phyloP scores from a whole-genome alignment of 163 green algal genomes.

The Prototheca wickerhamii region DNA sequence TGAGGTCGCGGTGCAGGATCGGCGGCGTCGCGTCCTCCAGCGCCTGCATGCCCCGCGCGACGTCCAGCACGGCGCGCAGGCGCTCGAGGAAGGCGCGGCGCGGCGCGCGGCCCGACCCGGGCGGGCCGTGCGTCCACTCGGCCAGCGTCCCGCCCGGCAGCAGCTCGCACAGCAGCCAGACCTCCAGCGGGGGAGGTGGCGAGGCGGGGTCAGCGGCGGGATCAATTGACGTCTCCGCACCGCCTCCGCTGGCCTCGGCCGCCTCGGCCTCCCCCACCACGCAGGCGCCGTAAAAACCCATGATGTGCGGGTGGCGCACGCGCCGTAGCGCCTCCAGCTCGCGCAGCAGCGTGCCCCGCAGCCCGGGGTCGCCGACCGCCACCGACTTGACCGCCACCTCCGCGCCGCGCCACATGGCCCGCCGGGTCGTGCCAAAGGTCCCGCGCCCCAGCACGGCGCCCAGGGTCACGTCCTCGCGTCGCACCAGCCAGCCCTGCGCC shows the following conservation, averaged over 20 bases:
- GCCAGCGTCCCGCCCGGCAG: slow-evolving; percentile 23
- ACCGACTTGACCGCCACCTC: slow-evolving; percentile 44
- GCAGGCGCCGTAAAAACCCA: slow-evolving; percentile 34
- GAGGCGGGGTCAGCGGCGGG: not conserved
- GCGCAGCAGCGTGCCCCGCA: slow-evolving; percentile 36
- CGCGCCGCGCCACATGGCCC: slow-evolving; percentile 35
- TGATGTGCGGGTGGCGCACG: slow-evolving; percentile 44
- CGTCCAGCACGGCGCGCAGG: slow-evolving; percentile 50
- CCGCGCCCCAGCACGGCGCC: slow-evolving; percentile 33
- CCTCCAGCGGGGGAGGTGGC: slow-evolving; percentile 12
- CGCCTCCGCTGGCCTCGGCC: too few relatives aligned
- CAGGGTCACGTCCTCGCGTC: slow-evolving; percentile 31
- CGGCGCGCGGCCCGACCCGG: slow-evolving; percentile 11
- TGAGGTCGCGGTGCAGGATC: slow-evolving; percentile 82
- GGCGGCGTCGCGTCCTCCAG: slow-evolving; percentile 53
- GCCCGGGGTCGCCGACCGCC: slow-evolving; percentile 17
- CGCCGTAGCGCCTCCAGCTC: slow-evolving; percentile 35
- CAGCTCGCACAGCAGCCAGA: slow-evolving; percentile 28
- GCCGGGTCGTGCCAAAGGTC: slow-evolving; percentile 39
- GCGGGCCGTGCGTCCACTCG: slow-evolving; percentile 20
- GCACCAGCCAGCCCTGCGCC: slow-evolving; percentile 33
- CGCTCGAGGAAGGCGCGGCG: slow-evolving; percentile 35
- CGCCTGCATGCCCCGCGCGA: slow-evolving; percentile 66
- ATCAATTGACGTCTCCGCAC: not conserved
- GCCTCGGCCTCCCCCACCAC: not conserved